Percentiles rank a stretch among this genome's conserved stretches.
These are phyloP conservation scores for Penicillium sp. DNA, from an alignment of 2,329 filamentous ascomycete genomes.

Conservation along the genomic window DNA sequence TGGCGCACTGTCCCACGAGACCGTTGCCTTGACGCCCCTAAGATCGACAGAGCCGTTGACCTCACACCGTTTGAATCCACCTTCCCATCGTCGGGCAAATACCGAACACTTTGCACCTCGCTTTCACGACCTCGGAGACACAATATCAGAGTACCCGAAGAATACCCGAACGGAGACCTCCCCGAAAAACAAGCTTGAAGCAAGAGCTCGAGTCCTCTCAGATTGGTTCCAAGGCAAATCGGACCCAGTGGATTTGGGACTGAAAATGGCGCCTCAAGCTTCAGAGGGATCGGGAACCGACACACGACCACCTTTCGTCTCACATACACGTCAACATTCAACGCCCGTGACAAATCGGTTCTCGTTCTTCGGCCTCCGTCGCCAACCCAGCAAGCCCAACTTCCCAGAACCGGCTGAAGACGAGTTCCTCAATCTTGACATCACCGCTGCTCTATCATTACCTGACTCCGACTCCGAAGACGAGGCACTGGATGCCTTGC, in stretches of 20 bases:
- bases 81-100: slow-evolving; percentile 36
- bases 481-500: slow-evolving; percentile 58
- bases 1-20: slow-evolving; percentile 22
- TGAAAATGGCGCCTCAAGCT: slow-evolving; percentile 30
- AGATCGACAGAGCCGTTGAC: slow-evolving; percentile 13
- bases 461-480: slow-evolving; percentile 52
- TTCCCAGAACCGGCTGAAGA: slow-evolving; percentile 48
- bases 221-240: slow-evolving; percentile 57
- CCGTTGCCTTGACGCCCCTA: slow-evolving; percentile 22
- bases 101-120: slow-evolving; percentile 35
- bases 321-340: slow-evolving; percentile 21
- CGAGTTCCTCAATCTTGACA: slow-evolving; percentile 57
- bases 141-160: slow-evolving; percentile 15
- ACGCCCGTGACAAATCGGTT: slow-evolving; percentile 36
- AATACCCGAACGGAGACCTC: slow-evolving; percentile 27
- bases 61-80: slow-evolving; percentile 17
- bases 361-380: slow-evolving; percentile 45
- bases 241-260: slow-evolving; percentile 49
- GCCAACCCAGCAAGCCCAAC: slow-evolving; percentile 28
- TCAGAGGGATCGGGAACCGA: slow-evolving; percentile 16
- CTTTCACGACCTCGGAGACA: slow-evolving; percentile 27
- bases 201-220: slow-evolving; percentile 41
- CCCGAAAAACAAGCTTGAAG: slow-evolving; percentile 34
- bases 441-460: slow-evolving; percentile 57
- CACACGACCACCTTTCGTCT: slow-evolving; percentile 7